Conservation (phyloP, 2,329 filamentous ascomycete species). For the Albifimbria verrucaria region DNA sequence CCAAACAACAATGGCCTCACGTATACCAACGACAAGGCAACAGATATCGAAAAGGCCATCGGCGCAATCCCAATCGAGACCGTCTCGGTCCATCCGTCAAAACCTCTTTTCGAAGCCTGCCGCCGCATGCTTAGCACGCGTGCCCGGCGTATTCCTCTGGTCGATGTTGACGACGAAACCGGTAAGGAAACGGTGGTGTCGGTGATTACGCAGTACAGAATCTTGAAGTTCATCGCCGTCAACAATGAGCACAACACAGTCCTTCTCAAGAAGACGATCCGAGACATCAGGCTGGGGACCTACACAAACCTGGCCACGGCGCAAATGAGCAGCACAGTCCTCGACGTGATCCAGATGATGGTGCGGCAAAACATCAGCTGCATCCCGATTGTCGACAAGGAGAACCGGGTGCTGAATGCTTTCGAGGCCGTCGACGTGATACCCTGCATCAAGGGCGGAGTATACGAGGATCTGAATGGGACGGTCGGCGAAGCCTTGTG, state of each 20-base stretch:
- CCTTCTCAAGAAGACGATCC: conserved; percentile 80
- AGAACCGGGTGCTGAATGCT: conserved; percentile 80
- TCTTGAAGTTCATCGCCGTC: conserved; percentile 97
- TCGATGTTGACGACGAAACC: conserved; percentile 93
- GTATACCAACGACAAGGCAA: no score
- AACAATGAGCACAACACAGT: conserved; percentile 85
- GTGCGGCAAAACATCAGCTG: conserved; percentile 92
- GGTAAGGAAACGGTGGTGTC: conserved; percentile 89
- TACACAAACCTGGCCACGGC: conserved; percentile 80
- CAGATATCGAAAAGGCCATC: conserved; percentile 94
- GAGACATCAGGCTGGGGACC: conserved; percentile 80
- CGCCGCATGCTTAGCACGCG: conserved; percentile 91
- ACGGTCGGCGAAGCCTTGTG: conserved; percentile 86
- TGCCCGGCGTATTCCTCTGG: conserved; percentile 86
- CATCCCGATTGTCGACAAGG: conserved; percentile 83
- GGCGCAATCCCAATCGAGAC: conserved; percentile 90
- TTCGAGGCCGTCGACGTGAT: conserved; percentile 99
- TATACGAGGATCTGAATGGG: conserved; percentile 84
- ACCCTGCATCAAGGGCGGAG: conserved; percentile 87
- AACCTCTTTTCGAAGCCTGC: conserved; percentile 91
- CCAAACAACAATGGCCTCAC: no score
- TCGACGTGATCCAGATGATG: conserved; percentile 91
- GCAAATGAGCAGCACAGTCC: conserved; percentile 83
- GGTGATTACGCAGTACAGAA: conserved; percentile 96
- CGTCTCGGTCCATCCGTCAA: conserved; percentile 88